Evolutionary conservation across 2,329 filamentous ascomycete species (phyloP), one percentile per base, ranked within the genome.

Genomic region (Penicillium decumbens): DNA sequence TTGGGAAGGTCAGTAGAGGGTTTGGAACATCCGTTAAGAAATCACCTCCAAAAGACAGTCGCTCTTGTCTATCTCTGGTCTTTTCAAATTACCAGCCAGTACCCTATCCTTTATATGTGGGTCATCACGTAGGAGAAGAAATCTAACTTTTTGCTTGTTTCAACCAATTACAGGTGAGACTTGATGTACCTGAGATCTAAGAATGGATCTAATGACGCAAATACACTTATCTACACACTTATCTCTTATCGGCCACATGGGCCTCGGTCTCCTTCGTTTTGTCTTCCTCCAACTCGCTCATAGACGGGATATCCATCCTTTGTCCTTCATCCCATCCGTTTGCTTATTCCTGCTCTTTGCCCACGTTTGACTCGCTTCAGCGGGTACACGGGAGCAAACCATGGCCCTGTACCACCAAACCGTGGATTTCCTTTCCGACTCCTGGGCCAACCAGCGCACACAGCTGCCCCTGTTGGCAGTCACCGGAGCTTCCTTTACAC

Each of bases 391-490:
- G 15, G 18, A 29, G 43, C 41, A 55, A 55, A 56, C 53, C 53
- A 70, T 70, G 67, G 61, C 64, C 28, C 65, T 67, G 54, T 67
- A 68, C 57, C 60, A 53, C 50, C 62, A 67, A 51, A 65, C 68
- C 35, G 54, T 63, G 55, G 66, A 69, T 45, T 61, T 65, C 45
- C 52, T 71, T 27, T 65, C 68, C 41, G 60, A 62, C 43, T 66
- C 65, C 43, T 56, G 67, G 40, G 50, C 61, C 40, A 64, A 64
- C 51, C 54, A 58, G 10, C 61, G 57, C 46, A 59, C 51, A 20
- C 65, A 68, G n/a, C 51, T 68, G 40, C 61, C 66, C 25, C 45
- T 71, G 29, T 49, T 70, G 28, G 66, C 65, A n/a, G 60, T 64
- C 28, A 65, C 68, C 20, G 67, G 69, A 18, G 63, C 59, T 30